Evolutionary conservation across 2,329 filamentous ascomycete species (phyloP).

Genomic region (Fusarium concolor): DNA sequence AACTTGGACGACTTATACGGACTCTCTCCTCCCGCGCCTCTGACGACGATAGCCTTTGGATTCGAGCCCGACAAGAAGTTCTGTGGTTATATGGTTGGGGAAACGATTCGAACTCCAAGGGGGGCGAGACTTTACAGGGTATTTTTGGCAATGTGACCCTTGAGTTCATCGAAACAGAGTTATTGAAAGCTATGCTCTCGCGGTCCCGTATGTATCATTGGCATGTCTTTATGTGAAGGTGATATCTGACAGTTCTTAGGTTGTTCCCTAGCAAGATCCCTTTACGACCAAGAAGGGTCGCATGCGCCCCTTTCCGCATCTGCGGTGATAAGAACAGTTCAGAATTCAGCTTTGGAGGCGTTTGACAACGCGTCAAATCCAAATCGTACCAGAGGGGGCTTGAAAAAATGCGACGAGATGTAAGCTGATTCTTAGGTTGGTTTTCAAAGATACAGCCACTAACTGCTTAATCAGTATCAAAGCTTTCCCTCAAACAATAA

Average conservation of each 20-base stretch:
- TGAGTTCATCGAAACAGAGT: slow-evolving; percentile 74
- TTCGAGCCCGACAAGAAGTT: slow-evolving; percentile 69
- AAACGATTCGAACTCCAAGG: slow-evolving; percentile 51
- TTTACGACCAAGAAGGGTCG: slow-evolving; percentile 66
- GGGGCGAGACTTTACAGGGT: slow-evolving; percentile 64
- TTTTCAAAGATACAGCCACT: slow-evolving; percentile 21
- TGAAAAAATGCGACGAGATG: slow-evolving; percentile 84
- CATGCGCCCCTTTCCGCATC: slow-evolving; percentile 62
- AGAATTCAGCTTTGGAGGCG: slow-evolving; percentile 72
- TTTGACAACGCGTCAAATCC: slow-evolving; percentile 88
- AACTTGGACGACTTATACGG: slow-evolving; percentile 70
- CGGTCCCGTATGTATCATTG: slow-evolving; percentile 63
- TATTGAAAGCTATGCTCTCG: slow-evolving; percentile 74
- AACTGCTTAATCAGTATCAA: slow-evolving; percentile 62
- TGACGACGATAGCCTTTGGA: slow-evolving; percentile 74
- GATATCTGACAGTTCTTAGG: slow-evolving; percentile 54
- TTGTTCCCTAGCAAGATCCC: slow-evolving; percentile 70
- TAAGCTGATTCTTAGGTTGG: slow-evolving; percentile 53
- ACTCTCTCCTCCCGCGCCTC: slow-evolving; percentile 61
- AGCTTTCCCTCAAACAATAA: slow-evolving; percentile 70
- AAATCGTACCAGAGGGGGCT: slow-evolving; percentile 78
- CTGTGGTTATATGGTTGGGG: slow-evolving; percentile 83
- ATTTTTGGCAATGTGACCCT: slow-evolving; percentile 70
- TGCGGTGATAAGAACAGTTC: slow-evolving; percentile 69
- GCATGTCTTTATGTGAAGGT: too few species aligned